Evolutionary conservation across 2,329 filamentous ascomycete species (phyloP), one percentile per base, ranked within the genome.

Genomic region (Thelonectria olida): DNA sequence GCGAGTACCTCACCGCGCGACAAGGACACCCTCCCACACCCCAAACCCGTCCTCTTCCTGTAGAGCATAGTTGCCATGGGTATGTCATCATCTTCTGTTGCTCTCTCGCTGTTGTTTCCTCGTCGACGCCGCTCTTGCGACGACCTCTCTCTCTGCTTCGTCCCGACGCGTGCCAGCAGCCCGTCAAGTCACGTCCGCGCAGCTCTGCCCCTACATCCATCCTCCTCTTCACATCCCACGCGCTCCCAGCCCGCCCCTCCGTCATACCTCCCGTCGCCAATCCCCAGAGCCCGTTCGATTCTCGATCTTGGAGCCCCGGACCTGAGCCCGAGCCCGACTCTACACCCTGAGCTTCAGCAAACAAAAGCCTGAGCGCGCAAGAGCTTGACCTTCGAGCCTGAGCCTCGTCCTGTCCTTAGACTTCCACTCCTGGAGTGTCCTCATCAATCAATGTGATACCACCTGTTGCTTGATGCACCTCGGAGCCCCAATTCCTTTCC

Each of bases 391-490:
- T 23, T 22, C 6, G 54, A 62, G 50, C 63, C 61, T 64, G 59
- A 50, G 53, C 52, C 51, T 49, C 23, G 44, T 49, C 39, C 34
- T 49, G 42, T 47, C 25, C 56, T 31, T 39, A 41, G 62, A 44
- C 60, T 69, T 62, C 62, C 69, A 71, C 70, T 71, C 70, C 70
- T 72, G 69, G 69, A 72, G 69, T 72, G 69, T 72, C 63, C 61
- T 72, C 67, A 72, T 72, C 73, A 73, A 69, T 72, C 73, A 72
- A 72, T 70, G 73, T 75, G 73, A 75, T 75, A 74, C 73, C 68
- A 74, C 67, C 66, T 69, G 57, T 71, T 71, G 69, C 69, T 72
- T 71, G 70, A 74, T 74, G 73, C 73, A 74, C 72, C 72, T 74
- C 67, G 65, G 68, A 65, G 66, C 67, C 67, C 72, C 72, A 67